Conservation (phyloP, 2,329 filamentous ascomycete species). For the Hymenoscyphus occultus region DNA sequence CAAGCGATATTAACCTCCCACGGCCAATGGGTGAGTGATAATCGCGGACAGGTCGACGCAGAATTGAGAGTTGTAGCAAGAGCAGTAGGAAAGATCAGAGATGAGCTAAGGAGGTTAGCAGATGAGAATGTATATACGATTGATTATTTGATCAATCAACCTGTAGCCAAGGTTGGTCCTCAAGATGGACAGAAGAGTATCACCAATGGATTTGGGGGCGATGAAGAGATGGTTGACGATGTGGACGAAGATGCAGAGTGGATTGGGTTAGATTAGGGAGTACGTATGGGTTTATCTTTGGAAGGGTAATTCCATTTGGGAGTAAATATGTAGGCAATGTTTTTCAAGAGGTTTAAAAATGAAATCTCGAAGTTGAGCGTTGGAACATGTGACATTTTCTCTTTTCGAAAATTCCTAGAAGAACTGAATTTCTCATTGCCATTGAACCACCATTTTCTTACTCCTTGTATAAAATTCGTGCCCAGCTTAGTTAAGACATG, state of each 20-base stretch:
- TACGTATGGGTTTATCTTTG: background rate
- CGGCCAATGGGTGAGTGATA: conserved; percentile 79
- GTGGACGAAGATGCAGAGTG: conserved; percentile 48
- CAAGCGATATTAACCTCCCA: conserved; percentile 78
- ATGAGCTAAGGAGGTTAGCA: conserved; percentile 76
- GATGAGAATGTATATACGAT: conserved; percentile 89
- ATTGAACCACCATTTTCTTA: too few relatives aligned
- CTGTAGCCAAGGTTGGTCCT: conserved; percentile 34
- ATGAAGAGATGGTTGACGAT: conserved; percentile 32
- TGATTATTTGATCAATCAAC: conserved; percentile 69
- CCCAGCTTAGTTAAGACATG: background rate
- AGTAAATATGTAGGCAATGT: background rate
- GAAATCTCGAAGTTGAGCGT: background rate
- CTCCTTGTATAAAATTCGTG: background rate
- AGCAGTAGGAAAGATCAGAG: conserved; percentile 74
- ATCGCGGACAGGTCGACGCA: conserved; percentile 74
- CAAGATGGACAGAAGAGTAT: conserved; percentile 37
- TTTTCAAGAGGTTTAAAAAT: background rate
- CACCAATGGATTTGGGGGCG: conserved; percentile 36
- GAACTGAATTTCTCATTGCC: too few relatives aligned
- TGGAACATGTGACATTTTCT: background rate
- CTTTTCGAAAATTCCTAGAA: background rate
- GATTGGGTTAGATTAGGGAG: conserved; percentile 49
- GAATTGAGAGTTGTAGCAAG: conserved; percentile 82
- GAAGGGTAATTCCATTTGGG: background rate